These are phyloP conservation scores for Aspergillus clavatus DNA, from an alignment of 2,329 filamentous ascomycete species.

Conservation along the genomic window DNA sequence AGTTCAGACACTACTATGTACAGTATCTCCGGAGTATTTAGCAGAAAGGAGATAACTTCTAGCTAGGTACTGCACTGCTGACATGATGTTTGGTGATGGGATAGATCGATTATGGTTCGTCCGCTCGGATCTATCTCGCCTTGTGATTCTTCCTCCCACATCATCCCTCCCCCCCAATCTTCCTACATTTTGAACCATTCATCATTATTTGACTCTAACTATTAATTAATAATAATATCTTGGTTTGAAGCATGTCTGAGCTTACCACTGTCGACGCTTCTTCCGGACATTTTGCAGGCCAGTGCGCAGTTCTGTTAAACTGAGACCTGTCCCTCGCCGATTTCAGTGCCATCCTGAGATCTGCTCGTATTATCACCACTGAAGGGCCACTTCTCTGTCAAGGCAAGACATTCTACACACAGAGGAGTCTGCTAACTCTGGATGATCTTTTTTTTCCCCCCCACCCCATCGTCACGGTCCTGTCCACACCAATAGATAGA, in stretches of 20 bases:
- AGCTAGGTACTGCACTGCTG: too few relatives aligned
- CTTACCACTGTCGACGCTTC: constrained; percentile 10
- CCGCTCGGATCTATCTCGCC: too few relatives aligned
- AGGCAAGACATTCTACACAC: neutral
- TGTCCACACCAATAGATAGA: neutral
- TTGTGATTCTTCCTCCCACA: neutral
- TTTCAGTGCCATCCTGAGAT: constrained; percentile 2
- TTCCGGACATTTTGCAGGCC: constrained; percentile 10
- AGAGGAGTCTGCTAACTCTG: neutral
- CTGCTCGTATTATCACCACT: neutral
- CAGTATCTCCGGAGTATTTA: too few relatives aligned
- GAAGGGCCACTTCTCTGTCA: too few relatives aligned
- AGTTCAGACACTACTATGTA: too few relatives aligned
- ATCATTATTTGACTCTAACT: too few relatives aligned
- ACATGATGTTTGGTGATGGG: too few relatives aligned
- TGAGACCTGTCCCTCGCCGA: constrained; percentile 17
- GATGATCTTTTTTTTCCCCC: too few relatives aligned
- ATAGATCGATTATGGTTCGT: neutral
- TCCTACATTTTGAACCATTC: too few relatives aligned
- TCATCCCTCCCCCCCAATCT: neutral
- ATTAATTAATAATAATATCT: neutral
- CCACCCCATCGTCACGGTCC: neutral
- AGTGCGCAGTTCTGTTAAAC: constrained; percentile 17
- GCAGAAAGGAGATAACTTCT: too few relatives aligned
- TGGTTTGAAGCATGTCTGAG: constrained; percentile 16